Percentiles rank a stretch among this genome's conserved stretches.
Evolutionary conservation across 2,329 filamentous ascomycete genomes (phyloP).

Genomic region (Penicillium sp.): DNA sequence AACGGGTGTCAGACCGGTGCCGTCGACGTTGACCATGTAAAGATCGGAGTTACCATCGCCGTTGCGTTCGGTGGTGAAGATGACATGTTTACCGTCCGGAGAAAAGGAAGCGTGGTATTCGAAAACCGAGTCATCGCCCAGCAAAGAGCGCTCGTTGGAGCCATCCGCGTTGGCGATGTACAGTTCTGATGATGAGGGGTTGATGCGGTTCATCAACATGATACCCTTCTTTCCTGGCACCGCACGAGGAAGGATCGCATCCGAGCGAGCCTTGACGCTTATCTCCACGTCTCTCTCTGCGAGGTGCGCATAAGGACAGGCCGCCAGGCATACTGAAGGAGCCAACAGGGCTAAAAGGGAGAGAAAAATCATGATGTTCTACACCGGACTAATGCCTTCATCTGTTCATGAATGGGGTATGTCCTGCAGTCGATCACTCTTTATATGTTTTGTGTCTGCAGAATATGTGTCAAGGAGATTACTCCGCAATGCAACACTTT

Average conservation of each 20-base stretch:
- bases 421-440: background rate
- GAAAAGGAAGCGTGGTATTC: slow-evolving; percentile 46
- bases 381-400: background rate
- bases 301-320: background rate
- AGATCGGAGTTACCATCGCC: slow-evolving; percentile 46
- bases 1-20: slow-evolving; percentile 38
- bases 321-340: background rate
- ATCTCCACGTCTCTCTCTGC: background rate
- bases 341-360: background rate
- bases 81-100: slow-evolving; percentile 42
- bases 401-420: background rate
- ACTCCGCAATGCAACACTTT: background rate
- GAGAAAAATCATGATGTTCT: background rate
- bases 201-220: background rate
- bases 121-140: slow-evolving; percentile 25
- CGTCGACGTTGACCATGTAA: slow-evolving; percentile 40
- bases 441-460: background rate
- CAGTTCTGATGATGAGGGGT: slow-evolving; percentile 23
- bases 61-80: slow-evolving; percentile 44
- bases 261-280: background rate
- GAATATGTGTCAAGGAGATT: background rate
- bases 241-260: background rate
- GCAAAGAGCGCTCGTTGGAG: slow-evolving; percentile 36
- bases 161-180: slow-evolving; percentile 43
- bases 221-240: background rate